phyloP scores from a whole-genome alignment of 2,329 filamentous ascomycete genomes.

The Epichloe hybrida region DNA sequence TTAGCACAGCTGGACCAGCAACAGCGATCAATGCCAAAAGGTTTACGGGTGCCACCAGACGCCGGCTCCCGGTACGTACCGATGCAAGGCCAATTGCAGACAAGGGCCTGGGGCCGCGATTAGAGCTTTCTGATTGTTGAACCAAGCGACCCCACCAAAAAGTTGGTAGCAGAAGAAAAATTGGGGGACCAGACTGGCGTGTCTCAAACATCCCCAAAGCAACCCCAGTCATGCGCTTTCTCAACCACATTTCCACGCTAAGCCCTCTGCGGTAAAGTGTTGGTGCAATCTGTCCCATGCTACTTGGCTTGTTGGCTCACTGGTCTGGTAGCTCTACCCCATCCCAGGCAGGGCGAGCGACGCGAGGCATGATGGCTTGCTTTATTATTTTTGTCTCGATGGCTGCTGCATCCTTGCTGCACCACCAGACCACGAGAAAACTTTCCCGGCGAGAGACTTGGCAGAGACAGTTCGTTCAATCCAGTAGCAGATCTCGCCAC shows the following conservation, averaged over 20 bases:
- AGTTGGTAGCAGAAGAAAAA: conserved; percentile 17
- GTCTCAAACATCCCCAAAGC: conserved; percentile 1
- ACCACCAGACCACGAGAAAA: too few species aligned
- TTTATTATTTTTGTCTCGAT: too few species aligned
- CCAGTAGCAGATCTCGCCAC: too few species aligned
- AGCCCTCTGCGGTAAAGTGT: conserved; percentile 6
- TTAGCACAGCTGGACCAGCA: neutral
- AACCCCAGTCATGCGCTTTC: conserved; percentile 1
- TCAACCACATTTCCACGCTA: conserved; percentile 13
- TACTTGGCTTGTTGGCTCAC: conserved; percentile 1
- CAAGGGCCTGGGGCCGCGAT: too few species aligned
- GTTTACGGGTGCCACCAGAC: neutral
- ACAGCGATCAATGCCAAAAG: neutral
- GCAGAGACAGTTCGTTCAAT: too few species aligned
- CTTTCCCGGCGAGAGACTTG: too few species aligned
- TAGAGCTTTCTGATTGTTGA: conserved; percentile 24
- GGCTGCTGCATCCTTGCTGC: too few species aligned
- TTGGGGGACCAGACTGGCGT: conserved; percentile 19
- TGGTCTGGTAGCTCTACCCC: neutral
- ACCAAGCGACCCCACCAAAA: conserved; percentile 21
- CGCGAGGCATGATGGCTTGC: too few species aligned
- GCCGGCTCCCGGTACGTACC: conserved; percentile 1
- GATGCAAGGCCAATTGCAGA: neutral
- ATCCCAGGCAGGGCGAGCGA: too few species aligned
- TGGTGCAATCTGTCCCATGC: neutral